Conservation (phyloP, 2,329 filamentous ascomycete species). For the Colletotrichum karsti region DNA sequence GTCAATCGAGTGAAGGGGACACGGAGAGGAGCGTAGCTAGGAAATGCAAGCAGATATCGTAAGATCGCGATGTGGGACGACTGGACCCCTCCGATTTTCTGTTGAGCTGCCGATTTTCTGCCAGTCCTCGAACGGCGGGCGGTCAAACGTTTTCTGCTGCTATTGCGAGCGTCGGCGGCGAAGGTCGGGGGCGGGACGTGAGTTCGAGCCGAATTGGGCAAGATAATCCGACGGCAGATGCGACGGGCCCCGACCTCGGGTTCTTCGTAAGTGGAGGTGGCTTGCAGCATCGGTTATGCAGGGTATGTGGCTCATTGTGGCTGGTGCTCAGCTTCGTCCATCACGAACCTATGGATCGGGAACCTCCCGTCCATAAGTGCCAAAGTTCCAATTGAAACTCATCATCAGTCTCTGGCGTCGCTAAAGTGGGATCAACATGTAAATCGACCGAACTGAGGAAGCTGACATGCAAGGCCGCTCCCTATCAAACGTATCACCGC, state of each 20-base stretch:
- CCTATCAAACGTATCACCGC: neutral
- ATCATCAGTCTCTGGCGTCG: neutral
- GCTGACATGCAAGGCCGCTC: neutral
- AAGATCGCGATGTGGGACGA: slow-evolving; percentile 21
- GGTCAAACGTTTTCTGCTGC: slow-evolving; percentile 14
- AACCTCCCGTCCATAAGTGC: too few species aligned
- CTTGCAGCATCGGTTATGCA: neutral
- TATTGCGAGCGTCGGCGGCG: slow-evolving; percentile 5
- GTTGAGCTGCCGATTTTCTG: slow-evolving; percentile 26
- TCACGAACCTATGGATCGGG: too few species aligned
- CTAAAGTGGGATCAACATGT: neutral
- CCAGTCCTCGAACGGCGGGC: slow-evolving; percentile 18
- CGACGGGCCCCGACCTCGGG: neutral
- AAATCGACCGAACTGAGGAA: slow-evolving; percentile 2
- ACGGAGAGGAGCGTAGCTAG: neutral
- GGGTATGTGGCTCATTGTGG: neutral
- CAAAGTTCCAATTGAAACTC: neutral
- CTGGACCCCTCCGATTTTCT: slow-evolving; percentile 30
- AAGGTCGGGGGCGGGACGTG: neutral
- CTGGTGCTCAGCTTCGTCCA: neutral
- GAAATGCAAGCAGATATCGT: slow-evolving; percentile 21
- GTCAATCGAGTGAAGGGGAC: slow-evolving; percentile 4
- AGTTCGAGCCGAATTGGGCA: slow-evolving; percentile 1
- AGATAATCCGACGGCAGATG: slow-evolving; percentile 11
- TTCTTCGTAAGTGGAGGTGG: neutral